A percentile compares a stretch with the other conserved stretches of the same genome.
phyloP scores from a whole-genome alignment of 768 basidiomycete species.

The Termitomyces sp. region DNA sequence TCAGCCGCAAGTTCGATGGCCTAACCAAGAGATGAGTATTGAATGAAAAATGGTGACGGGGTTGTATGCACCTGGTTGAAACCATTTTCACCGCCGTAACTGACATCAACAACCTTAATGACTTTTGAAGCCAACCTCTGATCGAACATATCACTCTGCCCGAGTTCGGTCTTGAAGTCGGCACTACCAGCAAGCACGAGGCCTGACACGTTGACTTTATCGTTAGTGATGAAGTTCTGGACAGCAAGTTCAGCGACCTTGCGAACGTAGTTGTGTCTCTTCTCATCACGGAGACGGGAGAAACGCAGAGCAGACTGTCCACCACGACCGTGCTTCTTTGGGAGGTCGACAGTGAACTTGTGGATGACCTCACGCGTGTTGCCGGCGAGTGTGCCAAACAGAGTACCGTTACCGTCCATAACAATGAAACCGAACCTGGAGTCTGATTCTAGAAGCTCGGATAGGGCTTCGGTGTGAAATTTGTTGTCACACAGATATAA shows the following conservation, averaged over 20 bases:
- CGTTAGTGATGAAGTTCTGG: conserved; percentile 95
- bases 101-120: conserved; percentile 98
- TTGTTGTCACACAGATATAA: conserved; percentile 99
- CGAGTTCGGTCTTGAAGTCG: conserved; percentile 98
- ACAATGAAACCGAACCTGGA: conserved; percentile 99
- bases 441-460: conserved; percentile 95
- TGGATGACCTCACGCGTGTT: conserved; percentile 97
- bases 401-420: conserved; percentile 98
- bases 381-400: conserved; percentile 93
- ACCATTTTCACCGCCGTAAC: conserved; percentile 97
- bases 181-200: conserved; percentile 95
- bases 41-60: not conserved
- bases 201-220: conserved; percentile 97
- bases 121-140: conserved; percentile 82
- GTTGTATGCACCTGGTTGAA: conserved; percentile 80
- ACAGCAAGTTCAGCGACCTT: conserved; percentile 98
- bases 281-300: conserved; percentile 98
- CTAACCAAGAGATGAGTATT: conserved; percentile 32
- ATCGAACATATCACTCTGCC: conserved; percentile 97
- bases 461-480: conserved; percentile 97
- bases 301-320: conserved; percentile 99
- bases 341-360: conserved; percentile 98
- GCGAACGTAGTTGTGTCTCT: conserved; percentile 98
- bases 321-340: conserved; percentile 99
- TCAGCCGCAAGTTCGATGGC: conserved; percentile 97